These are phyloP conservation scores for Atalantia buxifolia DNA, from an alignment of 345 rosid genomes.

Conservation along the genomic window DNA sequence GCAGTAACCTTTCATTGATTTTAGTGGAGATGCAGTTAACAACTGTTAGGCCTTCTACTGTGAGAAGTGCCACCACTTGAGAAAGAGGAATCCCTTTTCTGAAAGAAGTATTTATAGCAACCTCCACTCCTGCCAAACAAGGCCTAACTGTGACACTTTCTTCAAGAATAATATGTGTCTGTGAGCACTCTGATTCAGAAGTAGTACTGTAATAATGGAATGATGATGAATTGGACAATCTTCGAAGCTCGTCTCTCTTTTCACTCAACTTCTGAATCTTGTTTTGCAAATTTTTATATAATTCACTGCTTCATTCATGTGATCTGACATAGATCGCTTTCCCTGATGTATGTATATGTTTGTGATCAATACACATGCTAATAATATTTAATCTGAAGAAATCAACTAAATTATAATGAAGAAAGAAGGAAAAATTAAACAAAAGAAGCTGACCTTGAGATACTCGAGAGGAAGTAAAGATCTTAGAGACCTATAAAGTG, in stretches of 20 bases:
- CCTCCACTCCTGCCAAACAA: slow-evolving; percentile 36
- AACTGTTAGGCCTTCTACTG: slow-evolving; percentile 29
- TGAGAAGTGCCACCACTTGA: slow-evolving; percentile 21
- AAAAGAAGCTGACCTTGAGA: slow-evolving; percentile 31
- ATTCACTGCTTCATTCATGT: slow-evolving; percentile 37
- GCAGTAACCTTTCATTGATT: slow-evolving; percentile 31
- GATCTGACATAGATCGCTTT: slow-evolving; percentile 47
- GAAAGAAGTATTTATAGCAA: slow-evolving; percentile 20
- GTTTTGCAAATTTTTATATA: slow-evolving; percentile 34
- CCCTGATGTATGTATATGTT: slow-evolving; percentile 26
- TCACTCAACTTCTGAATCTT: slow-evolving; percentile 27
- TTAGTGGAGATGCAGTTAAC: slow-evolving; percentile 30
- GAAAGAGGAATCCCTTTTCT: slow-evolving; percentile 32
- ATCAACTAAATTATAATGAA: not conserved
- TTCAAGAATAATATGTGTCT: not conserved
- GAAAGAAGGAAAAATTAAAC: not conserved
- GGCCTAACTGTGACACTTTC: slow-evolving; percentile 23
- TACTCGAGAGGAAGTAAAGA: slow-evolving; percentile 32
- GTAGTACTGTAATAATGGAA: not conserved
- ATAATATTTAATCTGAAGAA: too few relatives aligned
- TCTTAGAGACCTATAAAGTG: slow-evolving; percentile 29
- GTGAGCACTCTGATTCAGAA: slow-evolving; percentile 5
- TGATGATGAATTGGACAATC: not conserved
- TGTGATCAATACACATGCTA: too few relatives aligned
- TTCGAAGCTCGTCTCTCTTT: slow-evolving; percentile 36